phyloP scores from a whole-genome alignment of 768 basidiomycete genomes.

The Phanerochaete carnosa region DNA sequence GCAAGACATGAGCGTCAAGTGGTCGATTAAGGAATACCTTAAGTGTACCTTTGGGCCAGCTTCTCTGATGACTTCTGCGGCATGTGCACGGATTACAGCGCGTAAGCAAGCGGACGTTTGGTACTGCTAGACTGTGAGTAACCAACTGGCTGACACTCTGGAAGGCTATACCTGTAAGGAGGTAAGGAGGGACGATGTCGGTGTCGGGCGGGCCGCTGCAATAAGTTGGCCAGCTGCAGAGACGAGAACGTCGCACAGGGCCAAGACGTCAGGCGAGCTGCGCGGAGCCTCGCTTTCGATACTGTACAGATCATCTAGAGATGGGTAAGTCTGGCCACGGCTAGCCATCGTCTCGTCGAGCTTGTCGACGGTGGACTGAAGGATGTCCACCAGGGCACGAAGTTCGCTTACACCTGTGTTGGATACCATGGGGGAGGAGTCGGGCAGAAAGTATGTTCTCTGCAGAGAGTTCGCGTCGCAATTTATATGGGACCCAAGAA shows the following conservation, averaged over 20 bases:
- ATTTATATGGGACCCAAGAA: neutral
- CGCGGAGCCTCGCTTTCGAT: constrained; percentile 29
- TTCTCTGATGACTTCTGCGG: constrained; percentile 28
- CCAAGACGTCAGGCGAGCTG: constrained; percentile 24
- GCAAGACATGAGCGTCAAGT: neutral
- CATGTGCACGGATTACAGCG: constrained; percentile 11
- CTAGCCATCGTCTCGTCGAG: constrained; percentile 23
- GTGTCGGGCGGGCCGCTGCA: constrained; percentile 27
- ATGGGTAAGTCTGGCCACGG: constrained; percentile 21
- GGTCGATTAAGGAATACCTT: neutral
- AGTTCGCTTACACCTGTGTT: constrained; percentile 5
- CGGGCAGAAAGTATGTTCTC: neutral
- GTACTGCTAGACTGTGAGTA: constrained; percentile 2
- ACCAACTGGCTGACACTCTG: neutral
- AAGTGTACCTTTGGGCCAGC: constrained; percentile 23
- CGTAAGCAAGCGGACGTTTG: constrained; percentile 9
- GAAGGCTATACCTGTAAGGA: constrained; percentile 6
- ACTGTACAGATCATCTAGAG: constrained; percentile 25
- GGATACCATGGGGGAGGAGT: neutral
- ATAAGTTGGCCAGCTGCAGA: constrained; percentile 34
- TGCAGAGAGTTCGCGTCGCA: neutral
- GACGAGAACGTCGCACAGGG: constrained; percentile 27
- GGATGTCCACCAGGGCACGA: constrained; percentile 1
- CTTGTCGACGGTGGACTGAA: constrained; percentile 11
- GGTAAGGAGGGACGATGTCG: constrained; percentile 15